Conservation (phyloP, 2,329 filamentous ascomycete genomes). For the Bertia moriformis region DNA sequence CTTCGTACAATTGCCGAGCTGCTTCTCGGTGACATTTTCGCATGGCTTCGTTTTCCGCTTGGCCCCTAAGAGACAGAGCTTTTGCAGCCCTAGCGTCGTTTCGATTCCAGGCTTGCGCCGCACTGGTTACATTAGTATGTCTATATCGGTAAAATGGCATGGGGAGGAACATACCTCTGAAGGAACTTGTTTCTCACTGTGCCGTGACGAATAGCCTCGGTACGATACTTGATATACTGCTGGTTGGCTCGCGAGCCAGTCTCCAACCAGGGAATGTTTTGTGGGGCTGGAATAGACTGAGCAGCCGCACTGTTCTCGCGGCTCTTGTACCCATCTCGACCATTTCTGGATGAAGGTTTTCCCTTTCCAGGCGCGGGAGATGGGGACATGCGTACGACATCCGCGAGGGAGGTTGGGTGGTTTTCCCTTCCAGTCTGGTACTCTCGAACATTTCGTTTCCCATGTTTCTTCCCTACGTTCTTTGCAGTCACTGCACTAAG, state of each 20-base stretch:
- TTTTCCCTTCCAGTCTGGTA: constrained; percentile 23
- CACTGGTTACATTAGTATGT: constrained; percentile 53
- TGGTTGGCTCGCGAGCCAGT: constrained; percentile 49
- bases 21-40: constrained; percentile 56
- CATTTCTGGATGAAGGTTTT: neutral
- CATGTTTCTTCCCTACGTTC: constrained; percentile 37
- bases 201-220: neutral
- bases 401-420: constrained; percentile 40
- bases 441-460: constrained; percentile 33
- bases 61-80: constrained; percentile 49
- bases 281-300: constrained; percentile 37
- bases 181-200: constrained; percentile 1
- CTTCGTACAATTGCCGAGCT: constrained; percentile 53
- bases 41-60: constrained; percentile 57
- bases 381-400: constrained; percentile 53
- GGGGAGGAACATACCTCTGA: constrained; percentile 38
- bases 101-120: constrained; percentile 57
- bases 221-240: constrained; percentile 49
- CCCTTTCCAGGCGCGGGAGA: constrained; percentile 29
- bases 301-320: constrained; percentile 1
- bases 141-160: constrained; percentile 52
- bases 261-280: constrained; percentile 56
- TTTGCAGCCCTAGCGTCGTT: constrained; percentile 57
- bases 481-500: constrained; percentile 34
- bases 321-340: neutral